A percentile compares a stretch with the other conserved stretches of the same genome.
Evolutionary conservation across 2,329 filamentous ascomycete genomes (phyloP).

Genomic region (Alternaria arbusti): DNA sequence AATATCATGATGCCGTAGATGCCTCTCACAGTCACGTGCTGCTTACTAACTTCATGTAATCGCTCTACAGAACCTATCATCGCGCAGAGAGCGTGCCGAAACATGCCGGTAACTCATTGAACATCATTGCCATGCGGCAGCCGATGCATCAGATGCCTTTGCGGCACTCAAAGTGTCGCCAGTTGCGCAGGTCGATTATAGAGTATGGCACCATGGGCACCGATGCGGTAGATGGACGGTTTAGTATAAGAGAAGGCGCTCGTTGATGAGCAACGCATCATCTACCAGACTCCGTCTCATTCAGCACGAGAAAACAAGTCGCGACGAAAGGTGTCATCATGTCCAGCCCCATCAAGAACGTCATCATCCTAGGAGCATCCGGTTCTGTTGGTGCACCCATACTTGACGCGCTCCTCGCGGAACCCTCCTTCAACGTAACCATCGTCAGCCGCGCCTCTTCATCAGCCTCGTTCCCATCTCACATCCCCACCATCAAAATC

Average conservation of each 20-base stretch:
- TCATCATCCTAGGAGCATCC: constrained; percentile 37
- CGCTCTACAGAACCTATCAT: not conserved
- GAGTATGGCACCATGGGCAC: not conserved
- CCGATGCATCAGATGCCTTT: not conserved
- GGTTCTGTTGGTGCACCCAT: constrained; percentile 34
- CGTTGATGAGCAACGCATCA: not conserved
- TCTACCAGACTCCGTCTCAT: too few relatives aligned
- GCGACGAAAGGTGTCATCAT: not conserved
- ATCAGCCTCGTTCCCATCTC: constrained; percentile 26
- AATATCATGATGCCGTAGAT: not conserved
- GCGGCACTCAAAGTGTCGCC: not conserved
- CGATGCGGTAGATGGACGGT: not conserved
- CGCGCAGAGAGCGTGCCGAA: not conserved
- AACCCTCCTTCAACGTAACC: constrained; percentile 43
- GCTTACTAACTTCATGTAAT: not conserved
- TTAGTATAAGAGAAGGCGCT: not conserved
- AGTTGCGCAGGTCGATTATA: not conserved
- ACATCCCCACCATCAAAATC: constrained; percentile 35
- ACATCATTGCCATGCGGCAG: not conserved
- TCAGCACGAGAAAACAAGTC: not conserved
- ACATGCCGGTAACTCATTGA: not conserved
- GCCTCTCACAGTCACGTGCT: not conserved
- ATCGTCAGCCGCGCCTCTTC: constrained; percentile 41
- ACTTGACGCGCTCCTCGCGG: constrained; percentile 40
- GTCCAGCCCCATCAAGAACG: constrained; percentile 21